These are phyloP conservation scores for Coemansia sp. DNA, from an alignment of 192 early-diverging fungal genomes.

Conservation along the genomic window DNA sequence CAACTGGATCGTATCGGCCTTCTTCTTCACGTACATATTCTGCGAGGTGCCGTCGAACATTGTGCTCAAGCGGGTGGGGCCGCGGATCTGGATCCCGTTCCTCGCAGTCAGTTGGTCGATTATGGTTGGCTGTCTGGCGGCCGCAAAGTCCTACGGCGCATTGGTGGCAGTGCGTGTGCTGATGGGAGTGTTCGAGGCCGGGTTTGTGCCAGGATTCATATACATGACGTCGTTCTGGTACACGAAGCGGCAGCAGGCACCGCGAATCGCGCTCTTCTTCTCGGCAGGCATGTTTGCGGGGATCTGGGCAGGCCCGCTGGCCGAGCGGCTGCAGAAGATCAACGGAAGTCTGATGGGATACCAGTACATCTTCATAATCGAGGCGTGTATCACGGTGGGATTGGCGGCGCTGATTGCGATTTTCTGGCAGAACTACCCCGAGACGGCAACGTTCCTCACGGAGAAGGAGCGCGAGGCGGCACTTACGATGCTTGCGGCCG, in stretches of 20 bases:
- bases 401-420: conserved; percentile 45
- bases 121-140: conserved; percentile 59
- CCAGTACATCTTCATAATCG: conserved; percentile 62
- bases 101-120: conserved; percentile 50
- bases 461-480: conserved; percentile 55
- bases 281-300: conserved; percentile 52
- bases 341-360: conserved; percentile 29
- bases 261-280: conserved; percentile 54
- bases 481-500: conserved; percentile 42
- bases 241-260: conserved; percentile 44
- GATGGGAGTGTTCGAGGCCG: conserved; percentile 59
- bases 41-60: conserved; percentile 68
- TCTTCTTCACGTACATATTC: conserved; percentile 67
- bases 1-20: conserved; percentile 59
- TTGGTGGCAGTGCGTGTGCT: conserved; percentile 48
- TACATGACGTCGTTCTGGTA: conserved; percentile 61
- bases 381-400: conserved; percentile 57
- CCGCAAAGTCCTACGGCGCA: conserved; percentile 58
- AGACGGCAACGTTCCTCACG: conserved; percentile 59
- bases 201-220: conserved; percentile 74
- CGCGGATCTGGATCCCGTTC: conserved; percentile 51
- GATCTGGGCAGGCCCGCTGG: conserved; percentile 52
- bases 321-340: conserved; percentile 36
- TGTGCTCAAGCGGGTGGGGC: conserved; percentile 43
- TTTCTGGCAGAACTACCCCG: conserved; percentile 58